Evolutionary conservation across 1,284 basidiomycete species (phyloP), one percentile per base, ranked within the genome.

Genomic region (Tetrapyrgos nigripes): DNA sequence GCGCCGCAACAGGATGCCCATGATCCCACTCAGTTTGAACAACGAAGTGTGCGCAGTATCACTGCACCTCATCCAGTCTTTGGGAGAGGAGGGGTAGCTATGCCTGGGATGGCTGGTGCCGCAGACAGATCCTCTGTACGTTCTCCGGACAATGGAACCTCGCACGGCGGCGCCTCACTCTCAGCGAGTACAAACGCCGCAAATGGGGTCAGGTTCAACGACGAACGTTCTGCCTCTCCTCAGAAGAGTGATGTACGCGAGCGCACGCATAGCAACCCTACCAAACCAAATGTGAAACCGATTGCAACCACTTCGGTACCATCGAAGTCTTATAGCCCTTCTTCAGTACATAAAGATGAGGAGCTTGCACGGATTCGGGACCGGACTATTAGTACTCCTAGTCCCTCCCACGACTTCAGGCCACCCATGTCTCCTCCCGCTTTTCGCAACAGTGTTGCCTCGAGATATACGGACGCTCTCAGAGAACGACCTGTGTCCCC

Each of bases 11-110:
- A 79, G 63, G 85, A 93, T 73, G 79, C 82, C 17, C 81, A 84
- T 60, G 82, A 89, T 68, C 82, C 83, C 3, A 85, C 83, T 1
- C 83, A 87, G 65, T 91, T 88, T 65, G 83, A 85, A 54, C 87
- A 90, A 64, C 80, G 73, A n/a, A 77, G 79, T 19, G 37, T n/a
- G 8, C 5, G 14, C 19, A 75, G 76, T 53, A 73, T 79, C 31
- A 76, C 74, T 45, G 70, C 79, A 2, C 83, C 88, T 10, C 91
- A 92, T 73, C 90, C 90, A 4, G 69, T 92, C 24, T 92, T 92
- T 69, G 90, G 91, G 31, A 80, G 79, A 57, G 85, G 87, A 17
- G 89, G 88, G 14, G 74, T 90, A 48, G 90, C 88, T 4, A 84
- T 92, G 83, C 87, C 88, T 21, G 89, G 89, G 6, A 81, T 91